Base-by-base conservation (phyloP, 2,329 filamentous ascomycete genomes). In the Ceratocystis diversiconidia region DNA sequence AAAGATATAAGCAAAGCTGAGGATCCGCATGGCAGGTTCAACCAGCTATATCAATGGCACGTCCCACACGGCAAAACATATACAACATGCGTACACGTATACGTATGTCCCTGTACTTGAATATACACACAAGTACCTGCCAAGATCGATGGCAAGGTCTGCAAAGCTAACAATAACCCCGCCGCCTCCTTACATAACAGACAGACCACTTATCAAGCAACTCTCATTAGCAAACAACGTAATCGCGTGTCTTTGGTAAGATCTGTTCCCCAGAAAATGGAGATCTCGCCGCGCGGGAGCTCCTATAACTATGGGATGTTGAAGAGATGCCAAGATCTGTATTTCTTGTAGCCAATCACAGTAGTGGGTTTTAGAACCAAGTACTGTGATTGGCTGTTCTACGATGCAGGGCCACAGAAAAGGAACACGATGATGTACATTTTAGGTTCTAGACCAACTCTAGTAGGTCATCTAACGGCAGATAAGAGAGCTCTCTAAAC, bases 61-160 rank as follows among this genome's bases (percentile, higher is more conserved):
- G 10, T 59, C 25, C 28, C 52, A 59, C 28, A 22, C 25, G 15
- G 25, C 30, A 15, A 28, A 28, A 32, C 30, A 28, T 55, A 55
- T 5, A 55, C 25, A 12, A 2, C 50, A 22, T 55, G 22, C 50
- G n/a, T 36, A 32, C 17, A 59, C 15, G 28, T 19, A 32, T 59
- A 17, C 52, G 28, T 32, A 59, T 36, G 52, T 52, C 25, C 46
- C 6, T 22, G 17, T 50, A 22, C 12, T 30, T 59, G 2, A n/a
- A 30, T 59, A n/a, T 36, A 25, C 46, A 17, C 17, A 50, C 25
- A n/a, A 32, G 17, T n/a, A 17, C 28, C 28, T 59, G 28, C 52
- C 52, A 59, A 59, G 52, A 6, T 59, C 52, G 5, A 59, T n/a
- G 52, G 52, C 52, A 59, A 59, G 52, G 52, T n/a, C 28, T 32